A percentile compares a stretch with the other conserved stretches of the same genome.
phyloP scores from a whole-genome alignment of 148 eudicot genomes.

The Chenopodium quinoa region DNA sequence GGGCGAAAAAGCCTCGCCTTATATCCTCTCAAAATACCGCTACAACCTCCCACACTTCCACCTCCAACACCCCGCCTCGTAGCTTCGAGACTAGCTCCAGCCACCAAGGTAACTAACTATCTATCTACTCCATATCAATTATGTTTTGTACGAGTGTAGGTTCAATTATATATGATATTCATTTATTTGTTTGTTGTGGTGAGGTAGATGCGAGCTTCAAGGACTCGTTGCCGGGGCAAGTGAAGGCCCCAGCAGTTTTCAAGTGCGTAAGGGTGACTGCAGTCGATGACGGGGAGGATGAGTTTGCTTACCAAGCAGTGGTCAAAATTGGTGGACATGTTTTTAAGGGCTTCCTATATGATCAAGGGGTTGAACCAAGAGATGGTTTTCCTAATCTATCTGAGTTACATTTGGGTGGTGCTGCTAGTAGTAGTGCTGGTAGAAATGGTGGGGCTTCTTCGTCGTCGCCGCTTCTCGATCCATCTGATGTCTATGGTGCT shows the following conservation, averaged over 20 bases:
- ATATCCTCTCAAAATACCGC: slow-evolving; percentile 53
- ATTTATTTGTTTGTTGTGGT: neutral
- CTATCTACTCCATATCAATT: too few relatives aligned
- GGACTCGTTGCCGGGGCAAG: slow-evolving; percentile 76
- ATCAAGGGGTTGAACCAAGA: slow-evolving; percentile 69
- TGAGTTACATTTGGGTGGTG: slow-evolving; percentile 73
- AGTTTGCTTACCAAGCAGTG: slow-evolving; percentile 80
- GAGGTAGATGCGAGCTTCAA: slow-evolving; percentile 64
- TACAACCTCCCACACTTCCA: slow-evolving; percentile 73
- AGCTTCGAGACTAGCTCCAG: slow-evolving; percentile 83
- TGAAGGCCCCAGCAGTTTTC: slow-evolving; percentile 83
- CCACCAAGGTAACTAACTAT: slow-evolving; percentile 63
- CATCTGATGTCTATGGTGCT: slow-evolving; percentile 44
- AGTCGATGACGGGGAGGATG: slow-evolving; percentile 75
- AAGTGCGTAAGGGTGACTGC: slow-evolving; percentile 81
- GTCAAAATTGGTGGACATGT: slow-evolving; percentile 83
- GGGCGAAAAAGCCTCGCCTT: slow-evolving; percentile 69
- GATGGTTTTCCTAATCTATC: slow-evolving; percentile 73
- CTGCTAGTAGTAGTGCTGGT: slow-evolving; percentile 31
- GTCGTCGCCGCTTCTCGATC: slow-evolving; percentile 45
- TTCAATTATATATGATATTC: too few relatives aligned
- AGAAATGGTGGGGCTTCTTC: slow-evolving; percentile 41
- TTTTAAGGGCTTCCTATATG: slow-evolving; percentile 85
- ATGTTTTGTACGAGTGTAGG: too few relatives aligned
- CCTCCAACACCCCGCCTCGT: slow-evolving; percentile 78